These are phyloP conservation scores for Sisymbrium irio DNA, from an alignment of 345 rosid species.

Conservation along the genomic window DNA sequence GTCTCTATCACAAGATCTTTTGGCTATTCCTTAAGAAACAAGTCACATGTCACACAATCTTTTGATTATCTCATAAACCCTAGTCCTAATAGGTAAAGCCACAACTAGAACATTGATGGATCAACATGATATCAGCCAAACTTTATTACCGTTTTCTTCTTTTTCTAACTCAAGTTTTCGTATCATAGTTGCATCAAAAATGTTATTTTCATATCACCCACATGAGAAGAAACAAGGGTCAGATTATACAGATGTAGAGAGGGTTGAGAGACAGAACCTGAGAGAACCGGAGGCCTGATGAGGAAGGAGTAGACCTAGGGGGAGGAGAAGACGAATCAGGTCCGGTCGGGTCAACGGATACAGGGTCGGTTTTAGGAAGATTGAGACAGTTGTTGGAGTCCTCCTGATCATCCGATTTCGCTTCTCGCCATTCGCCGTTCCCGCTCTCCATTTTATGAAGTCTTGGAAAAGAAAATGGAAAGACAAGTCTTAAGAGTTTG, in stretches of 20 bases:
- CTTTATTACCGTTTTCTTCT: too few species aligned
- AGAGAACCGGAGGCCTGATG: conserved; percentile 6
- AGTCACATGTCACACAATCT: conserved; percentile 10
- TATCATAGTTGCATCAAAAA: not conserved
- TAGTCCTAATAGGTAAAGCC: too few species aligned
- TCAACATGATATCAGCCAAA: too few species aligned
- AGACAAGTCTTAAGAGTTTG: not conserved
- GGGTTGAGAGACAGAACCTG: conserved; percentile 14
- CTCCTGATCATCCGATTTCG: conserved; percentile 8
- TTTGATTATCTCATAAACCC: not conserved
- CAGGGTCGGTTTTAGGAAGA: conserved; percentile 14
- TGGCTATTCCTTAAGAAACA: too few species aligned
- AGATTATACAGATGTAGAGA: not conserved
- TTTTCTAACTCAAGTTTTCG: too few species aligned
- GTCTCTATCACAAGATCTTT: too few species aligned
- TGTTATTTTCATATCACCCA: not conserved
- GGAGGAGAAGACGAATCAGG: conserved; percentile 3
- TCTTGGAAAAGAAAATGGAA: not conserved
- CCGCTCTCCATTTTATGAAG: not conserved
- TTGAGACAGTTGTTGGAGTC: conserved; percentile 11
- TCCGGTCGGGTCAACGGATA: conserved; percentile 24
- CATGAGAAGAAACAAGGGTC: not conserved
- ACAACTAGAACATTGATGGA: too few species aligned
- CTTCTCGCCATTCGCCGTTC: not conserved
- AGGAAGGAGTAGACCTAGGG: not conserved